Base-by-base conservation (phyloP, 1,284 basidiomycete species). In the Cutaneotrichosporon sp. region DNA sequence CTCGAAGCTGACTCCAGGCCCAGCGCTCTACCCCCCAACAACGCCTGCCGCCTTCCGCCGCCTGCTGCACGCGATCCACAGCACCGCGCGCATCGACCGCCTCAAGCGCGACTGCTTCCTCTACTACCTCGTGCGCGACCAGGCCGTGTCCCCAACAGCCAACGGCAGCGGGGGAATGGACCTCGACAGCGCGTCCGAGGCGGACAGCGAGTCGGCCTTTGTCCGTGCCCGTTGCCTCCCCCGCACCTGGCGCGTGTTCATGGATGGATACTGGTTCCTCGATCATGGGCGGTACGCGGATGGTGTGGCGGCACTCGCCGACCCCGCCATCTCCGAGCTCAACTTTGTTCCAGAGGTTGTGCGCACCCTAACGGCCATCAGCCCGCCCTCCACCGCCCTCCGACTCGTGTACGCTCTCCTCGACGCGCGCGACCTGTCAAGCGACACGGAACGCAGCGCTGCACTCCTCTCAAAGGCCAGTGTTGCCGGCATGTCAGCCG, bases 231-330 rank as follows among this genome's bases (percentile, higher is more conserved):
- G 76, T 42, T 76, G 76, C 68, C 63, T 79, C 52, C 72, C 75
- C 5, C 65, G 61, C 30, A 70, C 69, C 0, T 79, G 78, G 78
- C 72, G 63, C 22, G 67, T 68, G 50, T 75, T 75, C 60, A 76
- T 78, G 56, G 70, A 73, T 64, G 76, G 76, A 2, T 79, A 79
- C 65, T 78, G 76, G 76, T 61, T 61, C 6, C 66, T 79, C 32
- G 78, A 79, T 65, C 69, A 77, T 60, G 72, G 68, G 4, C 26
- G 64, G 13, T 79, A 72, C 70, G 71, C 73, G 52, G 70, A 71
- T 26, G 70, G 71, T 59, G 53, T 62, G 30, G 62, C 56, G 13
- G 56, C 56, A 40, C 69, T 79, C 10, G 70, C 70, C 3, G 70
- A 78, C 61, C 76, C 78, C 3, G 63, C 67, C 16, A 73, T 79